Conservation (phyloP, 768 basidiomycete genomes). For the Nidularia sp. region DNA sequence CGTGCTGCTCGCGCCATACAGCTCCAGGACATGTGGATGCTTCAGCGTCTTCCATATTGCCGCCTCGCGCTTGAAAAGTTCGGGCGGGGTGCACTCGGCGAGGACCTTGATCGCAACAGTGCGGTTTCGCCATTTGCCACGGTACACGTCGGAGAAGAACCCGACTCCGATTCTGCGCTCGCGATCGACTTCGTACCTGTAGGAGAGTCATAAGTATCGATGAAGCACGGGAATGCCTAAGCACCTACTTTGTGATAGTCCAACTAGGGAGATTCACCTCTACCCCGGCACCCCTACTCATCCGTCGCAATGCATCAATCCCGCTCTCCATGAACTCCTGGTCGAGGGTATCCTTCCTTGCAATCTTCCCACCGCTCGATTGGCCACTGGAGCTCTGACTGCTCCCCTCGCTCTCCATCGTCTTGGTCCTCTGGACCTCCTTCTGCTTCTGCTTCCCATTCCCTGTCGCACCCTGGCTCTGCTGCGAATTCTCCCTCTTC, state of each 20-base stretch:
- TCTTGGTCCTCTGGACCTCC: conserved; percentile 11
- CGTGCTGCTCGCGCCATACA: conserved; percentile 77
- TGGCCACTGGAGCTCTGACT: conserved; percentile 15
- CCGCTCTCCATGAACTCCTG: conserved; percentile 69
- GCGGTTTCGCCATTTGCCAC: conserved; percentile 66
- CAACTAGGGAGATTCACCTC: conserved; percentile 54
- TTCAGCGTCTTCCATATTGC: conserved; percentile 67
- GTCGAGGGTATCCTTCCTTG: conserved; percentile 51
- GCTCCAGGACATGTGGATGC: conserved; percentile 67
- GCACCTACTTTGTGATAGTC: conserved; percentile 65
- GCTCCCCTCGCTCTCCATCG: conserved; percentile 18
- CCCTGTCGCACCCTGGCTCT: neutral
- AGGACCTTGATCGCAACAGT: conserved; percentile 74
- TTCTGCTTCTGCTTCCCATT: neutral
- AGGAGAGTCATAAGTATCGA: conserved; percentile 3
- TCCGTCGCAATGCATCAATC: conserved; percentile 63
- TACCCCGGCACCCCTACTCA: conserved; percentile 46
- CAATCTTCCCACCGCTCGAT: conserved; percentile 9
- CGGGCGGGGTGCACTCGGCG: conserved; percentile 52
- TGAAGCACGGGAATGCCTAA: neutral
- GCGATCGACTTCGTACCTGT: conserved; percentile 70
- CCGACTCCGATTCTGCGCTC: conserved; percentile 68
- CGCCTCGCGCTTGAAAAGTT: conserved; percentile 67
- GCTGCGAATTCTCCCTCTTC: conserved; percentile 2
- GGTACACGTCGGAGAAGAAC: conserved; percentile 75